Percentiles rank a stretch among this genome's conserved stretches.
phyloP scores from a whole-genome alignment of 352 stramenopile species.

The Globisporangium iwayamae region DNA sequence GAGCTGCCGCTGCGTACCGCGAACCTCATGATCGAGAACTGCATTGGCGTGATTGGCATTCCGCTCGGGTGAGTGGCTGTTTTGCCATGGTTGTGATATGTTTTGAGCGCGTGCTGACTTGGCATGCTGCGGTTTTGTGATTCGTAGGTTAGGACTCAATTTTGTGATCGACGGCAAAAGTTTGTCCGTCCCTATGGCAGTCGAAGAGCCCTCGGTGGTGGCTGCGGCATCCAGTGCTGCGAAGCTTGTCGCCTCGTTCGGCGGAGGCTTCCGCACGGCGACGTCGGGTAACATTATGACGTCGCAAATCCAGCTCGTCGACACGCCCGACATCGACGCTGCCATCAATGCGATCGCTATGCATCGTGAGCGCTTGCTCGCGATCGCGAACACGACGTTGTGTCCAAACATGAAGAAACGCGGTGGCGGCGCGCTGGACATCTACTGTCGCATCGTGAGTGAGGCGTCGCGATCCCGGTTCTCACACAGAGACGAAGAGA shows the following conservation, averaged over 20 bases:
- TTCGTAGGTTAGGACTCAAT: conserved; percentile 65
- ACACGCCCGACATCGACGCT: conserved; percentile 52
- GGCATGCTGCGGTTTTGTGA: not conserved
- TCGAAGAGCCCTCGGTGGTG: conserved; percentile 85
- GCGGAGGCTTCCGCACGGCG: conserved; percentile 67
- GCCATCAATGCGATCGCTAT: conserved; percentile 49
- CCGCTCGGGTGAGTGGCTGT: conserved; percentile 53
- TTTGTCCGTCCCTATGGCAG: conserved; percentile 78
- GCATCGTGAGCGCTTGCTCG: conserved; percentile 56
- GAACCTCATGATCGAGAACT: conserved; percentile 90
- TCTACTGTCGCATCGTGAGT: conserved; percentile 80
- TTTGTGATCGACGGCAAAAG: conserved; percentile 82
- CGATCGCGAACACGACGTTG: conserved; percentile 70
- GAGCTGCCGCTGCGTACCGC: conserved; percentile 72
- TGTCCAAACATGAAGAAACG: conserved; percentile 87
- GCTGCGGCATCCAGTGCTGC: conserved; percentile 78
- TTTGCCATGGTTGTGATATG: not conserved
- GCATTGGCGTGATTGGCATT: conserved; percentile 81
- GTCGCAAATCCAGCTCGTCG: conserved; percentile 81
- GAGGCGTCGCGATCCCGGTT: conserved; percentile 28
- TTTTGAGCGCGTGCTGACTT: not conserved
- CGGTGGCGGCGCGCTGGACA: conserved; percentile 69
- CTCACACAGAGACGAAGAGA: conserved; percentile 14
- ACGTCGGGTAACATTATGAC: conserved; percentile 86
- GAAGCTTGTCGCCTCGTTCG: conserved; percentile 72